These are phyloP conservation scores for Cutaneotrichosporon spelunceum DNA, from an alignment of 1,284 basidiomycete genomes.

Conservation along the genomic window DNA sequence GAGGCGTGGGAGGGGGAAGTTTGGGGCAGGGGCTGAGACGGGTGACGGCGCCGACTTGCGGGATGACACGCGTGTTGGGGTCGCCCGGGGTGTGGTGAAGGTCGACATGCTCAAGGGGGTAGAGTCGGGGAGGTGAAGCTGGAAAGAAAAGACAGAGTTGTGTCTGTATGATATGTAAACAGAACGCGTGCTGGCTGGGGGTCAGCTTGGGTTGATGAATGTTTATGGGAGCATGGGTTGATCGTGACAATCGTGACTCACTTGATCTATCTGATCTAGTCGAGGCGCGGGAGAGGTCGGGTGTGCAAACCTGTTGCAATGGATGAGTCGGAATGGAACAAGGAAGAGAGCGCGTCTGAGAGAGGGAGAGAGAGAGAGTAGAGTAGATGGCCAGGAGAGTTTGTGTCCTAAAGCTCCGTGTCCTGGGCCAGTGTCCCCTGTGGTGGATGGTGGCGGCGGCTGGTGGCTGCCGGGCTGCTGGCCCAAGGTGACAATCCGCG, in stretches of 20 bases:
- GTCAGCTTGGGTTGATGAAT: not conserved
- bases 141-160: not conserved
- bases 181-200: not conserved
- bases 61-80: constrained; percentile 4
- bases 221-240: not conserved
- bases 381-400: not conserved
- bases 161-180: not conserved
- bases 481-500: not conserved
- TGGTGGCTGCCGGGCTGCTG: too few species aligned
- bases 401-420: too few species aligned
- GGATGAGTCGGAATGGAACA: not conserved
- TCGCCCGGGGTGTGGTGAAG: not conserved
- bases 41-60: constrained; percentile 7
- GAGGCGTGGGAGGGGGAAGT: not conserved
- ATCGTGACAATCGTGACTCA: not conserved
- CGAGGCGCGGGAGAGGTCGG: not conserved
- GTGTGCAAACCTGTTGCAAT: not conserved
- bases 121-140: not conserved
- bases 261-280: too few species aligned
- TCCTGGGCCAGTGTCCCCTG: too few species aligned
- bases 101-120: not conserved
- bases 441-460: too few species aligned
- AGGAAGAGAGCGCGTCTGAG: not conserved
- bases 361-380: not conserved
- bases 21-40: not conserved